Percentiles rank a stretch among this genome's conserved stretches.
phyloP scores from a whole-genome alignment of 1,284 basidiomycete genomes.

The Ceratobasidium sp. region DNA sequence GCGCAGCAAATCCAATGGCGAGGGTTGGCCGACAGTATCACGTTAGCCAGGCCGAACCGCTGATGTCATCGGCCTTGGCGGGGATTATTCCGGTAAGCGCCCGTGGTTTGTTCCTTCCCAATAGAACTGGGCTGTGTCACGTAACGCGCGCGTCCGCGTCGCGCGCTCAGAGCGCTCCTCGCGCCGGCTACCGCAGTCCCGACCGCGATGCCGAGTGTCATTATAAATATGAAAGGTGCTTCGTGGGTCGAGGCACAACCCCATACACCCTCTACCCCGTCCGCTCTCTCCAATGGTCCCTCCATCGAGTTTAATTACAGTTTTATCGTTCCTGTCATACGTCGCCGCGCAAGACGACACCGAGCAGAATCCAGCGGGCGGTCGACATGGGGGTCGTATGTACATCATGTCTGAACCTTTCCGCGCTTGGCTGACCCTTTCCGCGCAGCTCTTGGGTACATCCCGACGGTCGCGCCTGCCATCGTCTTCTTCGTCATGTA shows the following conservation, averaged over 20 bases:
- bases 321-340: background rate
- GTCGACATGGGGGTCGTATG: background rate
- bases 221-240: background rate
- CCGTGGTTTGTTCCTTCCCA: too few species aligned
- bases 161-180: background rate
- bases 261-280: too few species aligned
- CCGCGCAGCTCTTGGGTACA: constrained; percentile 18
- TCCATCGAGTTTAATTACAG: background rate
- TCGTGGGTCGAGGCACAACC: too few species aligned
- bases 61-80: too few species aligned
- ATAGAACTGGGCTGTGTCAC: background rate
- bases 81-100: too few species aligned
- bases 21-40: too few species aligned
- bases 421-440: background rate
- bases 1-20: too few species aligned
- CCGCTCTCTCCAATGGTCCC: background rate
- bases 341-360: background rate
- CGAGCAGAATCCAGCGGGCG: background rate
- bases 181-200: background rate
- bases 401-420: background rate
- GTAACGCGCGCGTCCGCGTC: background rate
- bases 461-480: background rate
- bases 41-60: too few species aligned
- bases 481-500: constrained; percentile 16
- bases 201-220: background rate